Conservation (phyloP, 148 eudicot genomes). For the Amaranthus hypochondriacus region DNA sequence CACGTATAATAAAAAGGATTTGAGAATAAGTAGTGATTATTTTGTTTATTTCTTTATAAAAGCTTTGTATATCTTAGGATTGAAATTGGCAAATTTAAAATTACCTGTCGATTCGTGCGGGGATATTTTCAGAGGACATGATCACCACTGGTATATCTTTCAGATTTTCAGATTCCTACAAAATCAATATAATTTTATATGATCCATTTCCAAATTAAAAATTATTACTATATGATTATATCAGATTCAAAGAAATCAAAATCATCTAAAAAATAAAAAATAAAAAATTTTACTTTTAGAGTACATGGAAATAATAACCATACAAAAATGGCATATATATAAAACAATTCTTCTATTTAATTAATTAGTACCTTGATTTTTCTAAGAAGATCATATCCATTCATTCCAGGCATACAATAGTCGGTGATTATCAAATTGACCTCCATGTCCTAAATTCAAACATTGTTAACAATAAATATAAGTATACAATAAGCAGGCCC, state of each 20-base stretch:
- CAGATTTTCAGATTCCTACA: conserved; percentile 45
- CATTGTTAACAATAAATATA: too few species aligned
- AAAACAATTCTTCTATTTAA: too few species aligned
- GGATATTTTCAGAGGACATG: conserved; percentile 71
- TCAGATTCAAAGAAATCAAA: not conserved
- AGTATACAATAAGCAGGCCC: not conserved
- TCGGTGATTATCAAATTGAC: conserved; percentile 41
- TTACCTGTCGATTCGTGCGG: conserved; percentile 46
- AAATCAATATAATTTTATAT: not conserved
- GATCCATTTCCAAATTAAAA: too few species aligned
- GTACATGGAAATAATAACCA: too few species aligned
- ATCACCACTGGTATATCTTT: conserved; percentile 64
- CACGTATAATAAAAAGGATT: too few species aligned
- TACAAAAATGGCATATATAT: too few species aligned
- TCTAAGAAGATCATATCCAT: conserved; percentile 36
- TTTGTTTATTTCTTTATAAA: too few species aligned
- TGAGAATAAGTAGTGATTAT: too few species aligned
- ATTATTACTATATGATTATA: not conserved
- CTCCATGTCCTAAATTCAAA: conserved; percentile 12
- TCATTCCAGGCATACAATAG: conserved; percentile 41
- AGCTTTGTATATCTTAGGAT: not conserved
- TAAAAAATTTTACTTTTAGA: too few species aligned
- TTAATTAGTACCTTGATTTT: conserved; percentile 32
- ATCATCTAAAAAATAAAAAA: not conserved
- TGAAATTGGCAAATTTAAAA: not conserved